Conservation (phyloP, 2,329 filamentous ascomycete genomes). For the Fusarium setosum region DNA sequence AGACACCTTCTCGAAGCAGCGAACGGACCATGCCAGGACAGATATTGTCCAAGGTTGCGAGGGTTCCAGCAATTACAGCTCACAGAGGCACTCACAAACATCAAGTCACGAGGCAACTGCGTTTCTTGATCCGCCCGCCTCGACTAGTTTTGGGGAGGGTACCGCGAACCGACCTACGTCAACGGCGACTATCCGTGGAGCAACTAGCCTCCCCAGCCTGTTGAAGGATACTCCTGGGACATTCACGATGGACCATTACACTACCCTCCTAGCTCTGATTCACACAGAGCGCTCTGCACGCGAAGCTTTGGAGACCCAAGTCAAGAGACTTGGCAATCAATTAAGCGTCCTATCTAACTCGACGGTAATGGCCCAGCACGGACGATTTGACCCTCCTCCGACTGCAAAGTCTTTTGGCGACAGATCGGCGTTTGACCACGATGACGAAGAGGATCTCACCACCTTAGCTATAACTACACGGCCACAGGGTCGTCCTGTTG, state of each 20-base stretch:
- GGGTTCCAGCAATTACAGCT: slow-evolving; percentile 48
- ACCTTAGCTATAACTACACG: slow-evolving; percentile 28
- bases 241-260: slow-evolving; percentile 60
- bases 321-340: slow-evolving; percentile 63
- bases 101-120: slow-evolving; percentile 55
- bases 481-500: slow-evolving; percentile 31
- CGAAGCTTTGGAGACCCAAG: slow-evolving; percentile 65
- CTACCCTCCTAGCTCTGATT: slow-evolving; percentile 62
- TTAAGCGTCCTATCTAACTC: slow-evolving; percentile 60
- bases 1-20: neutral
- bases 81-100: slow-evolving; percentile 44
- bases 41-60: slow-evolving; percentile 17
- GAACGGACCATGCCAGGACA: neutral
- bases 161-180: slow-evolving; percentile 53
- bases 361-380: slow-evolving; percentile 30
- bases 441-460: slow-evolving; percentile 52
- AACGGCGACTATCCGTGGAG: slow-evolving; percentile 60
- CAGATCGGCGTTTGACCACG: slow-evolving; percentile 56
- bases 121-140: slow-evolving; percentile 49
- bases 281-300: slow-evolving; percentile 68
- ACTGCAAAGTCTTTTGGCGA: slow-evolving; percentile 51
- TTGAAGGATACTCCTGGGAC: slow-evolving; percentile 46
- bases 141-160: slow-evolving; percentile 1
- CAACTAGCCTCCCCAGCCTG: slow-evolving; percentile 57
- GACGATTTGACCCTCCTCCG: slow-evolving; percentile 45